A percentile compares a stretch with the other conserved stretches of the same genome.
Evolutionary conservation across 192 early-diverging fungal genomes (phyloP).

Genomic region (Anaeromyces robustus): DNA sequence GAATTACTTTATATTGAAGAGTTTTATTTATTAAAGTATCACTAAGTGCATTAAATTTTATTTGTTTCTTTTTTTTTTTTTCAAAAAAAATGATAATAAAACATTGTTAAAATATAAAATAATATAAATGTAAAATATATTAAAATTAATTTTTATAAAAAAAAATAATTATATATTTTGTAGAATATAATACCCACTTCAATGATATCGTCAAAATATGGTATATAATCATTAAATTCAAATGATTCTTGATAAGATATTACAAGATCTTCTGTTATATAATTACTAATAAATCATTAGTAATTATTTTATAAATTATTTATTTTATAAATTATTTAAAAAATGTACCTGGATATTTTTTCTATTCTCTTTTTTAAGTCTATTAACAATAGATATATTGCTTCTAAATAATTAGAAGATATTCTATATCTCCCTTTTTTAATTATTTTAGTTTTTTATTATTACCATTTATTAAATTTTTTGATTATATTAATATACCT

Average conservation of each 20-base stretch:
- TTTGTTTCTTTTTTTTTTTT: too few relatives aligned
- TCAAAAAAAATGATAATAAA: too few relatives aligned
- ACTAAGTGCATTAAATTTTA: not conserved
- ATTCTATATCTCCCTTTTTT: not conserved
- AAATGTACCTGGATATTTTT: not conserved
- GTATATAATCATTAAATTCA: not conserved
- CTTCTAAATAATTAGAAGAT: not conserved
- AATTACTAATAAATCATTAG: not conserved
- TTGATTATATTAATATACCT: too few relatives aligned
- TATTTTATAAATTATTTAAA: not conserved
- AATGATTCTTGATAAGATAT: not conserved
- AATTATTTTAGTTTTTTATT: too few relatives aligned
- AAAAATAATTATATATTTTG: too few relatives aligned
- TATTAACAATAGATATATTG: not conserved
- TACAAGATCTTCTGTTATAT: not conserved
- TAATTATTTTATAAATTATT: too few relatives aligned
- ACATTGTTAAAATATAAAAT: too few relatives aligned
- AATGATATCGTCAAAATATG: not conserved
- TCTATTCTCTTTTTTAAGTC: not conserved
- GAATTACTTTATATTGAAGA: not conserved
- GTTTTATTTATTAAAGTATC: not conserved
- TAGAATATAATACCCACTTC: not conserved
- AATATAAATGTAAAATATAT: too few relatives aligned
- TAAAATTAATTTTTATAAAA: too few relatives aligned
- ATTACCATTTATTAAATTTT: too few relatives aligned